Conservation (phyloP, 2,329 filamentous ascomycete species). For the Cladosporium sp. region DNA sequence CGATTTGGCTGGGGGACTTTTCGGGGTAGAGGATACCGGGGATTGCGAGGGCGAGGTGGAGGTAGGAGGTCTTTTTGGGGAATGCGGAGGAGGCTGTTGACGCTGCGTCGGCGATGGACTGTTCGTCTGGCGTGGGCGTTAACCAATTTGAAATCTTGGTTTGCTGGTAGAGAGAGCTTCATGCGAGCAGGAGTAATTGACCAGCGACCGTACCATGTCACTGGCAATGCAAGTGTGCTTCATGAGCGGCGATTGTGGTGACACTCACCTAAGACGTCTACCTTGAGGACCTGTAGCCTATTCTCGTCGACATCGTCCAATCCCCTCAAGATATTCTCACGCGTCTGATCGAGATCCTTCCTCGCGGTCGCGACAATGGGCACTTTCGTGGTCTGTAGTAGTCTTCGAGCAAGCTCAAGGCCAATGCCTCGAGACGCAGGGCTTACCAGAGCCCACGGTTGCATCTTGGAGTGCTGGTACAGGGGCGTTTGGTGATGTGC, state of each 20-base stretch:
- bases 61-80: constrained; percentile 43
- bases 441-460: constrained; percentile 46
- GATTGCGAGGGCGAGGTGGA: constrained; percentile 63
- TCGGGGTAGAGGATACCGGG: constrained; percentile 70
- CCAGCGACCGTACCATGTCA: background rate
- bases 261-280: constrained; percentile 52
- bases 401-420: constrained; percentile 52
- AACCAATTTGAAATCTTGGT: background rate
- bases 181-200: background rate
- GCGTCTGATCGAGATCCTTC: constrained; percentile 45
- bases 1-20: constrained; percentile 61
- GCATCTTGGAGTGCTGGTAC: constrained; percentile 27
- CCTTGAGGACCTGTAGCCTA: constrained; percentile 45
- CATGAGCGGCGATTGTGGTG: too few relatives aligned
- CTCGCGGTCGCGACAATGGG: constrained; percentile 57
- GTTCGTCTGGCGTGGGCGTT: constrained; percentile 47
- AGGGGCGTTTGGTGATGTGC: background rate
- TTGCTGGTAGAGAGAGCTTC: background rate
- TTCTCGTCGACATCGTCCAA: constrained; percentile 41
- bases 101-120: constrained; percentile 52
- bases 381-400: constrained; percentile 51
- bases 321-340: constrained; percentile 45
- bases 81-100: constrained; percentile 32
- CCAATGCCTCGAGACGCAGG: constrained; percentile 60
- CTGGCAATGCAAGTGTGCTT: background rate